A percentile compares a stretch with the other conserved stretches of the same genome.
Conservation (phyloP, 768 basidiomycete species). For the Glaciozyma antarctica region DNA sequence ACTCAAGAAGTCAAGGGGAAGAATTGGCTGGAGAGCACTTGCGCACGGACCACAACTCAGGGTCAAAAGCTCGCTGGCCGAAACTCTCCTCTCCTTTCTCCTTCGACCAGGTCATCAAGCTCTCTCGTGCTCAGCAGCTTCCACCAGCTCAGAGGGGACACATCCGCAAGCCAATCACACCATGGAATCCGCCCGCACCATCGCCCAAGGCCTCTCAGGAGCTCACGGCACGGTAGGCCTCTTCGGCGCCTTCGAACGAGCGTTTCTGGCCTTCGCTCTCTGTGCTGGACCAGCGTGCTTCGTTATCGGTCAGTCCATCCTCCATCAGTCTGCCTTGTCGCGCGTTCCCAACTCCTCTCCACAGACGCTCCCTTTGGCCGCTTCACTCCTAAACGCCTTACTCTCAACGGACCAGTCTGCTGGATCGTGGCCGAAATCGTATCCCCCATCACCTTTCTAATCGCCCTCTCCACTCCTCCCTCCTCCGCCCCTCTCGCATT, state of each 20-base stretch:
- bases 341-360: not conserved
- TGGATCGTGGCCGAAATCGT: conserved; percentile 17
- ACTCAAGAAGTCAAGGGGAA: no score
- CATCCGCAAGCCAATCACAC: no score
- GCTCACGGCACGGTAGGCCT: conserved; percentile 2
- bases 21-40: no score
- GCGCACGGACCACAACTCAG: no score
- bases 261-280: conserved; percentile 8
- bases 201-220: not conserved
- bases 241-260: conserved; percentile 7
- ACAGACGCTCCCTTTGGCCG: conserved; percentile 25
- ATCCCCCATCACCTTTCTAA: conserved; percentile 10
- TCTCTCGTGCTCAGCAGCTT: no score
- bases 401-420: conserved; percentile 8
- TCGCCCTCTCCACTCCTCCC: not conserved
- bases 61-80: no score
- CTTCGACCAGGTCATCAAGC: no score
- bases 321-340: not conserved
- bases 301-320: conserved; percentile 6
- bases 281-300: not conserved
- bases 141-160: no score
- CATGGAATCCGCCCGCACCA: no score
- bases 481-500: conserved; percentile 42
- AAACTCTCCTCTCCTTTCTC: no score
- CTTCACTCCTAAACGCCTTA: not conserved